Evolutionary conservation across 495 filamentous ascomycete genomes (phyloP), one percentile per base, ranked within the genome.

Genomic region (Aspergillus ellipticus): DNA sequence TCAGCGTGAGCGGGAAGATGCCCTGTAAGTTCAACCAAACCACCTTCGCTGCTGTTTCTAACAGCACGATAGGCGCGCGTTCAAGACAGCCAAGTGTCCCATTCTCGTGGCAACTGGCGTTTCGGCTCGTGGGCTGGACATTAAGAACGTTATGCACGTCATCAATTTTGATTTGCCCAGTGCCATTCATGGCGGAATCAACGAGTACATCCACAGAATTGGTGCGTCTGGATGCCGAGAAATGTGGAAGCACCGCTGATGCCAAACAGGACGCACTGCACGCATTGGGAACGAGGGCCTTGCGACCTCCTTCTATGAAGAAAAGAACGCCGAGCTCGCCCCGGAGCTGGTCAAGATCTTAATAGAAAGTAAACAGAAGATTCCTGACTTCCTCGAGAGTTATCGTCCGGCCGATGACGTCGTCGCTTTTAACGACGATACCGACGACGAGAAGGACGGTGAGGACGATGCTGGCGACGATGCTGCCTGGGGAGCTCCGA

Each of bases 131-230:
- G 94, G 94, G n/a, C 82, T 96, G 16, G 94, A 98, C 62, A 85
- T 97, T 20, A 81, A 80, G 49, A 89, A 92, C 53, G 84, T 96
- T 4, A 84, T 86, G 79, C 89, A 96, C 60, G 87, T 98, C 54
- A 85, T 98, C 78, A 97, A 98, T 71, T 97, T 84, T 60, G 91
- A 96, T 47, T 77, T 97, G 3, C 94, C 93, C 0, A 77, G 72
- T 19, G 60, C 68, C 4, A 64, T 75, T 2, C 75, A 90, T 59
- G 92, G 90, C n/a, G 94, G 93, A 4, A 97, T 97, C 43, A 82
- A 89, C 49, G 94, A 97, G 63, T 97, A 98, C 63, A 81, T 88
- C 53, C 94, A 98, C 63, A 89, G 94, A 35, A 98, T 97, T 68
- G 93, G 87, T 89, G 79, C 68, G 79, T 71, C 22, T 37, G 20